Evolutionary conservation across 2,329 filamentous ascomycete species (phyloP).

Genomic region (Hortaea sp.): DNA sequence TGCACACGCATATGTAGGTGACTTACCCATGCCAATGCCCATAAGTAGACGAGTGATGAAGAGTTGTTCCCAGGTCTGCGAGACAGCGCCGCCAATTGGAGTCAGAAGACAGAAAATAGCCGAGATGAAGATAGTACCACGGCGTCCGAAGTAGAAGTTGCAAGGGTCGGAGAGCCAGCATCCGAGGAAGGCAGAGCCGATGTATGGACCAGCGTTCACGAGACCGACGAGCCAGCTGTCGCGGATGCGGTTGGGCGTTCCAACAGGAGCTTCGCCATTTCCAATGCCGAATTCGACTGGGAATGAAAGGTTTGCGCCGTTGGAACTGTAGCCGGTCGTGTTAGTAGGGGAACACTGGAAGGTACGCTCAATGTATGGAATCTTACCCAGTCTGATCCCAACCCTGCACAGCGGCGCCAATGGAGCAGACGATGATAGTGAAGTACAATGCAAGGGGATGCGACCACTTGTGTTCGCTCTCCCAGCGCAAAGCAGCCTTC

Average conservation of each 20-base stretch:
- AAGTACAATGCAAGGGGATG: constrained; percentile 40
- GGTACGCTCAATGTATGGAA: neutral
- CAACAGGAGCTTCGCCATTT: neutral
- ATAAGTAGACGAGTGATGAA: constrained; percentile 23
- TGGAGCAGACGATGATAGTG: constrained; percentile 42
- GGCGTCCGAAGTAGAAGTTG: constrained; percentile 25
- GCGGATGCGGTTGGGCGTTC: neutral
- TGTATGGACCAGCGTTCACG: constrained; percentile 51
- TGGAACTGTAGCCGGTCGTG: constrained; percentile 15
- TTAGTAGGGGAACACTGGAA: no score
- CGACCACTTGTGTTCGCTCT: constrained; percentile 40
- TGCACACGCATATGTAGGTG: no score
- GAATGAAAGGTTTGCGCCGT: constrained; percentile 44
- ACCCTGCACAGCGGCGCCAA: constrained; percentile 43
- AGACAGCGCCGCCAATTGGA: constrained; percentile 44
- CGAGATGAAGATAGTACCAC: constrained; percentile 30
- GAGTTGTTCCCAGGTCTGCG: constrained; percentile 43
- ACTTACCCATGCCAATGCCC: constrained; percentile 29
- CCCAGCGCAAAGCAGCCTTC: constrained; percentile 32
- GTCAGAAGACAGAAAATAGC: constrained; percentile 54
- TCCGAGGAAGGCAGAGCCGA: constrained; percentile 18
- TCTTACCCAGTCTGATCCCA: constrained; percentile 38
- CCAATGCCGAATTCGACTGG: constrained; percentile 28
- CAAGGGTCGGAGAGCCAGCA: constrained; percentile 32
- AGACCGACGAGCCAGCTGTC: constrained; percentile 53